These are phyloP conservation scores for Macrolepiota fuliginosa DNA, from an alignment of 768 basidiomycete genomes.

Conservation along the genomic window DNA sequence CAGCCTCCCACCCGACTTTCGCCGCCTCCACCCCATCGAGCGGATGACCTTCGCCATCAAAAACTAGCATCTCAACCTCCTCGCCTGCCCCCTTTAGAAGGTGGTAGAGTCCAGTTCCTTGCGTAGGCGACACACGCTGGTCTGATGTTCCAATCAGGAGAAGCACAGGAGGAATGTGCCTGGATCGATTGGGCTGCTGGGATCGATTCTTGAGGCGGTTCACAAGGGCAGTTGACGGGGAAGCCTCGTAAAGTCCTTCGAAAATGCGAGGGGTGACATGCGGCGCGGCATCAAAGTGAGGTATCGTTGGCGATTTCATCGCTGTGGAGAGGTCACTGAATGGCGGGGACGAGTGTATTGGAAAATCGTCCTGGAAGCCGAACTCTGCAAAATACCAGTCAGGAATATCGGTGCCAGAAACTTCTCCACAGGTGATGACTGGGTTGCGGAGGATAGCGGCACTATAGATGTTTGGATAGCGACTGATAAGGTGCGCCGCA, in stretches of 20 bases:
- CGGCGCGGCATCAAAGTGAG: constrained; percentile 16
- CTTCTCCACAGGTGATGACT: constrained; percentile 59
- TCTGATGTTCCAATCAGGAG: constrained; percentile 62
- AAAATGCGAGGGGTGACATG: constrained; percentile 46
- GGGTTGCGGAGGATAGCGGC: constrained; percentile 69
- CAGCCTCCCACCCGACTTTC: constrained; percentile 51
- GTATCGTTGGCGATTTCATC: not conserved
- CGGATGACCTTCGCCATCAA: constrained; percentile 61
- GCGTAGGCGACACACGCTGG: constrained; percentile 58
- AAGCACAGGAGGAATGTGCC: constrained; percentile 41
- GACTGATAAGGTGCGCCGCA: constrained; percentile 57
- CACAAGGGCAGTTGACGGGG: constrained; percentile 52
- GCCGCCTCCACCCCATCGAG: constrained; percentile 62
- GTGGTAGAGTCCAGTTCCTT: constrained; percentile 65
- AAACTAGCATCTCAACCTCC: constrained; percentile 56
- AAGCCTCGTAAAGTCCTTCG: constrained; percentile 40
- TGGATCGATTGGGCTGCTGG: not conserved
- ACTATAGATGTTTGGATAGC: constrained; percentile 57
- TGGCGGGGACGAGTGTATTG: constrained; percentile 31
- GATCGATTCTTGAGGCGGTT: constrained; percentile 35
- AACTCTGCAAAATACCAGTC: constrained; percentile 63
- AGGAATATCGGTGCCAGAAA: constrained; percentile 60
- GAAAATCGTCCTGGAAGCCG: constrained; percentile 33
- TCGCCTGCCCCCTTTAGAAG: constrained; percentile 46
- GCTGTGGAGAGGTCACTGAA: constrained; percentile 8